Evolutionary conservation across 495 filamentous ascomycete genomes (phyloP).

Genomic region (Neurospora tetrasperma): DNA sequence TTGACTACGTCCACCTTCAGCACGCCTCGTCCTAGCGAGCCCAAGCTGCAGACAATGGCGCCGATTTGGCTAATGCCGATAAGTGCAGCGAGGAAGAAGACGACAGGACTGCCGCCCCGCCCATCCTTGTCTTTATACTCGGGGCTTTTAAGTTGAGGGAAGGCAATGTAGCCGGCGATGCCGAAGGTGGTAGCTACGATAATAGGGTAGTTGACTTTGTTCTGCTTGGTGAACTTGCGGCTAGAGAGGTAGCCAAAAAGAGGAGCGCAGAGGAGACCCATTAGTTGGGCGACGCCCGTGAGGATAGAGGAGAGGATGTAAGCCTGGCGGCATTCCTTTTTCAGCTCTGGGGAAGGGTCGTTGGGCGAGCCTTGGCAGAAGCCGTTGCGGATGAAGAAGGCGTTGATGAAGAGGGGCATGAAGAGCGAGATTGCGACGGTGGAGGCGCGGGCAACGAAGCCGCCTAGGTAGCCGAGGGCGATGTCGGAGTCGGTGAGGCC

Average conservation of each 20-base stretch:
- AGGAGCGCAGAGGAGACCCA: slow-evolving; percentile 76
- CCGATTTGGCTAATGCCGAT: slow-evolving; percentile 90
- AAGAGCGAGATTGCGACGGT: slow-evolving; percentile 92
- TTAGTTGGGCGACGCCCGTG: slow-evolving; percentile 77
- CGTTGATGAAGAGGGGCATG: slow-evolving; percentile 83
- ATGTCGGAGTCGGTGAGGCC: slow-evolving; percentile 68
- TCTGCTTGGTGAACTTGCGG: slow-evolving; percentile 45
- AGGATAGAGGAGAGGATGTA: slow-evolving; percentile 78
- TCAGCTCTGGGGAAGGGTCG: slow-evolving; percentile 48
- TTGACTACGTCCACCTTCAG: slow-evolving; percentile 42
- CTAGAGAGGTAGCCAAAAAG: slow-evolving; percentile 73
- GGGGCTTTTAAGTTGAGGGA: slow-evolving; percentile 61
- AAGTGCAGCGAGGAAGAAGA: slow-evolving; percentile 68
- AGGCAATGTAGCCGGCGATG: slow-evolving; percentile 61
- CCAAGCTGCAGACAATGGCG: slow-evolving; percentile 85
- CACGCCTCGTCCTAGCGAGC: slow-evolving; percentile 70
- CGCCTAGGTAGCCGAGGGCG: slow-evolving; percentile 79
- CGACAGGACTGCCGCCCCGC: slow-evolving; percentile 48
- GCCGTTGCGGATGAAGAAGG: slow-evolving; percentile 74
- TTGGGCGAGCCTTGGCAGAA: slow-evolving; percentile 56
- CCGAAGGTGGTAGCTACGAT: slow-evolving; percentile 60
- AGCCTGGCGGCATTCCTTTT: slow-evolving; percentile 68
- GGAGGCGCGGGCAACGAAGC: slow-evolving; percentile 91
- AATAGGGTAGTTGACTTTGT: slow-evolving; percentile 61
- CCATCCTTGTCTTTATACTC: slow-evolving; percentile 49